These are phyloP conservation scores for Corymbia citriodora DNA, from an alignment of 441 rosid species.

Conservation along the genomic window DNA sequence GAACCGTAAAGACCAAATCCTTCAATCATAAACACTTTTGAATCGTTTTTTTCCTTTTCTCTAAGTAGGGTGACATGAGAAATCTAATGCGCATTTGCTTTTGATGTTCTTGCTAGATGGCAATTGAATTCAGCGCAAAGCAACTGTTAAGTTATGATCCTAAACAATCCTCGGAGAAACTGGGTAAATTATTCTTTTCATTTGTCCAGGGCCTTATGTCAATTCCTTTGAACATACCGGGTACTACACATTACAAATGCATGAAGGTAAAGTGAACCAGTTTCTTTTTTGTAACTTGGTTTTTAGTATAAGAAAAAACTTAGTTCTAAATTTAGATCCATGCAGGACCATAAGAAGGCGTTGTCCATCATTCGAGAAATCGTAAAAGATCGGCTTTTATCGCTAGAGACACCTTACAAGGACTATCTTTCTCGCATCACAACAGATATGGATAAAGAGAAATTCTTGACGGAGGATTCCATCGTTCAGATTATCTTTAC, in stretches of 20 bases:
- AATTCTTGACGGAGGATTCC: slow-evolving; percentile 19
- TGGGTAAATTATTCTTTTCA: not conserved
- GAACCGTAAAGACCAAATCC: slow-evolving; percentile 6
- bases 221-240: not conserved
- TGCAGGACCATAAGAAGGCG: slow-evolving; percentile 7
- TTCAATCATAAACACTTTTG: not conserved
- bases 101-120: not conserved
- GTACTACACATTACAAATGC: not conserved
- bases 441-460: slow-evolving; percentile 12
- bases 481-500: not conserved
- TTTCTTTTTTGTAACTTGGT: not conserved
- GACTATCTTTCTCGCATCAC: slow-evolving; percentile 16
- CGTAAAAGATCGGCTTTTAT: slow-evolving; percentile 2
- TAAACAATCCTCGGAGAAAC: not conserved
- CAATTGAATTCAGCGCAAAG: slow-evolving; percentile 8
- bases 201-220: slow-evolving; percentile 4
- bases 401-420: not conserved
- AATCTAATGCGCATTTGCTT: not conserved
- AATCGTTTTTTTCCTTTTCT: not conserved
- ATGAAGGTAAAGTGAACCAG: not conserved
- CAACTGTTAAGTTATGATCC: slow-evolving; percentile 5
- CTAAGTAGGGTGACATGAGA: too few relatives aligned
- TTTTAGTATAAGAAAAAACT: not conserved
- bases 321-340: not conserved
- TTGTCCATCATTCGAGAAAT: not conserved